Percentiles rank a stretch among this genome's conserved stretches.
Conservation (phyloP, 306 rosid genomes). For the Vigna unguiculata region DNA sequence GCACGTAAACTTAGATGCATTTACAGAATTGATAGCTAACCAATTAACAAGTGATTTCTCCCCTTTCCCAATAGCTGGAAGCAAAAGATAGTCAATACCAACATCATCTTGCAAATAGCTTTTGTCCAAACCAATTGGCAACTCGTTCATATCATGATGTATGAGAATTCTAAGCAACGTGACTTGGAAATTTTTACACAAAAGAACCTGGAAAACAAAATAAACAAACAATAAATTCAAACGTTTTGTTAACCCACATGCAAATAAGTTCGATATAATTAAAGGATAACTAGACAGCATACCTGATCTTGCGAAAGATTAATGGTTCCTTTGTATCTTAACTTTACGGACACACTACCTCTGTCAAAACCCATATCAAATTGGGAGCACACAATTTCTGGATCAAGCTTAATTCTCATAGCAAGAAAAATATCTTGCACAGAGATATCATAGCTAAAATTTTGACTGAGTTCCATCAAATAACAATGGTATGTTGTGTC, state of each 20-base stretch:
- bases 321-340: conserved; percentile 61
- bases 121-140: conserved; percentile 44
- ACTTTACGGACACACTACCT: conserved; percentile 61
- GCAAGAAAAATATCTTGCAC: conserved; percentile 66
- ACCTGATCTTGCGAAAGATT: conserved; percentile 65
- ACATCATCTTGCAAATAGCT: conserved; percentile 46
- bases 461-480: conserved; percentile 64
- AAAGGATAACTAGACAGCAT: conserved; percentile 26
- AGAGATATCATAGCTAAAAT: conserved; percentile 57
- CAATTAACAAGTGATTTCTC: conserved; percentile 57
- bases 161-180: conserved; percentile 57
- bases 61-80: conserved; percentile 55
- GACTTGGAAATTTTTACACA: conserved; percentile 71
- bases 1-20: conserved; percentile 37
- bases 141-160: conserved; percentile 45
- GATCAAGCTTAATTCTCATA: conserved; percentile 59
- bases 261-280: conserved; percentile 23
- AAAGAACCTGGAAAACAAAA: conserved; percentile 59
- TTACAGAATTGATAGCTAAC: conserved; percentile 57
- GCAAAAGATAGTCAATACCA: conserved; percentile 74
- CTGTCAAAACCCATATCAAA: conserved; percentile 56
- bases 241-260: background rate
- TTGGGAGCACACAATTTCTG: conserved; percentile 53
- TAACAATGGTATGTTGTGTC: conserved; percentile 65
- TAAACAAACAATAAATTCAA: conserved; percentile 17